These are phyloP conservation scores for Apiosordaria backusii DNA, from an alignment of 495 filamentous ascomycete species.

Conservation along the genomic window DNA sequence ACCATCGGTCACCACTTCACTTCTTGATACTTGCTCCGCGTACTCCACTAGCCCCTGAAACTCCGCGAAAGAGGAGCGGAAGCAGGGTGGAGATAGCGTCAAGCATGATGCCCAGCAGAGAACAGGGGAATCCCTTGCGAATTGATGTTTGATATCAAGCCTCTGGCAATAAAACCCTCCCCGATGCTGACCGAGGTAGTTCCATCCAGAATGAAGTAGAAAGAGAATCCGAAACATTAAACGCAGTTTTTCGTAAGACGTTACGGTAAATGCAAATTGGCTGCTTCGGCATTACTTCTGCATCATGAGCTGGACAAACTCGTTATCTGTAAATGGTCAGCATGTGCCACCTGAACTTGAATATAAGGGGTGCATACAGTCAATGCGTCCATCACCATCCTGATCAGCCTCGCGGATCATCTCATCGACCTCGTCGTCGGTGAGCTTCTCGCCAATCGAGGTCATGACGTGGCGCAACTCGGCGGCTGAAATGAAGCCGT, in stretches of 20 bases:
- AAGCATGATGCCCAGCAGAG: conserved; percentile 14
- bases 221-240: conserved; percentile 23
- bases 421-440: conserved; percentile 98
- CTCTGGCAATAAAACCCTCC: conserved; percentile 14
- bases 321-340: conserved; percentile 74
- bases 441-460: conserved; percentile 98
- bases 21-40: background rate
- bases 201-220: conserved; percentile 27
- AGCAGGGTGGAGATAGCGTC: conserved; percentile 4
- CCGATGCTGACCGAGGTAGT: conserved; percentile 13
- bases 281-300: conserved; percentile 70
- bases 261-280: conserved; percentile 6
- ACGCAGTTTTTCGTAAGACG: conserved; percentile 14
- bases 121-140: conserved; percentile 16
- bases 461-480: conserved; percentile 99
- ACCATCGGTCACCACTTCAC: background rate
- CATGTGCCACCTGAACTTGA: background rate
- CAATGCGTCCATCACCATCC: conserved; percentile 93
- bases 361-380: conserved; percentile 59
- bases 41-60: conserved; percentile 5
- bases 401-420: conserved; percentile 99
- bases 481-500: conserved; percentile 97
- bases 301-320: conserved; percentile 99
- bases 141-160: conserved; percentile 18
- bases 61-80: background rate